These are phyloP conservation scores for Mortierella sp. DNA, from an alignment of 371 early-diverging fungal species.

Conservation along the genomic window DNA sequence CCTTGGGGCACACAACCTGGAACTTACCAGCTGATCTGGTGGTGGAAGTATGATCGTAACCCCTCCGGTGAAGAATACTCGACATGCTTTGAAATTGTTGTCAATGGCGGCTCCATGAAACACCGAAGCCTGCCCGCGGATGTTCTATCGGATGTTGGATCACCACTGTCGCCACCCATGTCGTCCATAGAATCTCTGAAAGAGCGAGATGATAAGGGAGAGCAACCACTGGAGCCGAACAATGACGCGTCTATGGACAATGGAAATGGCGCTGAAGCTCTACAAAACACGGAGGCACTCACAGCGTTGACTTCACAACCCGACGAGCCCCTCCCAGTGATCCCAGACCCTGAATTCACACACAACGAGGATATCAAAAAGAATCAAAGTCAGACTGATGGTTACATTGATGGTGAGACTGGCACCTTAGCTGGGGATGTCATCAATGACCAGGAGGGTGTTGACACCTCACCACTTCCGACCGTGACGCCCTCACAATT, in stretches of 20 bases:
- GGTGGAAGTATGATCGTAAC: slow-evolving; percentile 58
- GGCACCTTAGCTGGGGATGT: slow-evolving; percentile 29
- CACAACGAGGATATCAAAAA: slow-evolving; percentile 1
- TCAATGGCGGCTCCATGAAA: slow-evolving; percentile 7
- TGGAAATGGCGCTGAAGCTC: background rate
- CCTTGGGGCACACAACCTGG: slow-evolving; percentile 41
- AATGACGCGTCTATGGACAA: background rate
- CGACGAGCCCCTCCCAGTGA: slow-evolving; percentile 19
- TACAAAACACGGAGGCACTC: background rate
- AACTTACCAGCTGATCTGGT: slow-evolving; percentile 53
- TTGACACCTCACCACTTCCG: slow-evolving; percentile 15
- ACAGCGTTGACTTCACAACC: slow-evolving; percentile 13
- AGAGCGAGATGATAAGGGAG: background rate
- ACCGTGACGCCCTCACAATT: slow-evolving; percentile 21
- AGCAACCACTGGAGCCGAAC: background rate
- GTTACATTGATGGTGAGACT: slow-evolving; percentile 11
- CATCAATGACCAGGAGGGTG: slow-evolving; percentile 17
- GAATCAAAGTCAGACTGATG: background rate
- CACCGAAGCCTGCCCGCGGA: slow-evolving; percentile 2
- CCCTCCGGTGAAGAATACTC: slow-evolving; percentile 54
- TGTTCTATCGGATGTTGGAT: background rate
- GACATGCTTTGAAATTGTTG: slow-evolving; percentile 54
- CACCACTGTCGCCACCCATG: background rate
- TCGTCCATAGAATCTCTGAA: background rate
- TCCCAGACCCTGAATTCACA: slow-evolving; percentile 10